A percentile compares a stretch with the other conserved stretches of the same genome.
Conservation (phyloP, 2,329 filamentous ascomycete species). For the Exophiala calicioides region DNA sequence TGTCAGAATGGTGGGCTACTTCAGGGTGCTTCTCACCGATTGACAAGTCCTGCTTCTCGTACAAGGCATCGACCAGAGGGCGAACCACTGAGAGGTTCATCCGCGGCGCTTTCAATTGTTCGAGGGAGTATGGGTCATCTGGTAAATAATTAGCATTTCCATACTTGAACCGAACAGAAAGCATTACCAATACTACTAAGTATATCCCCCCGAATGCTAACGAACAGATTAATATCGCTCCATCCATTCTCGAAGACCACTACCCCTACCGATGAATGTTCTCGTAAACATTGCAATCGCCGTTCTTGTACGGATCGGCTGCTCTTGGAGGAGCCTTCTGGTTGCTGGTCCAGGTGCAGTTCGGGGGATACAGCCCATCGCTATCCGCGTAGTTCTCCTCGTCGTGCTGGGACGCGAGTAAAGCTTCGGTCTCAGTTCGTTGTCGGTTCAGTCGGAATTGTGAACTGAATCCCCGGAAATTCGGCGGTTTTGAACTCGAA, state of each 20-base stretch:
- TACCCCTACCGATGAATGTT: slow-evolving; percentile 28
- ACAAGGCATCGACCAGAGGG: slow-evolving; percentile 80
- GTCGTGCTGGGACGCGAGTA: slow-evolving; percentile 28
- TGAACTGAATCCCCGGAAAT: slow-evolving; percentile 6
- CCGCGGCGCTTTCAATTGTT: slow-evolving; percentile 76
- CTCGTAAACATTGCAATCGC: slow-evolving; percentile 28
- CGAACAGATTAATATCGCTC: neutral
- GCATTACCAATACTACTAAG: slow-evolving; percentile 34
- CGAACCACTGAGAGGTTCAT: slow-evolving; percentile 80
- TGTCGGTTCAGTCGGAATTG: slow-evolving; percentile 22
- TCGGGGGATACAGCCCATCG: slow-evolving; percentile 32
- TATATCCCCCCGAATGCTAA: slow-evolving; percentile 34
- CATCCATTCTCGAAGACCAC: slow-evolving; percentile 16
- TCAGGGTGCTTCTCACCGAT: slow-evolving; percentile 57
- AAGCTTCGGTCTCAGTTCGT: slow-evolving; percentile 19
- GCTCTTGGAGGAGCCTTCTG: slow-evolving; percentile 18
- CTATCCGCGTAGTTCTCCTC: slow-evolving; percentile 29
- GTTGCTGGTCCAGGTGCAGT: slow-evolving; percentile 29
- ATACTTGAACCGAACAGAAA: too few relatives aligned
- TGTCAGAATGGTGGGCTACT: too few relatives aligned
- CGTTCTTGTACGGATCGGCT: slow-evolving; percentile 27
- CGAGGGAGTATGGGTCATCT: slow-evolving; percentile 68
- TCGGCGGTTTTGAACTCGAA: neutral
- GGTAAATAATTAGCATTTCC: too few relatives aligned
- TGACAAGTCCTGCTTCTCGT: slow-evolving; percentile 75